Evolutionary conservation across 768 basidiomycete species (phyloP), one percentile per base, ranked within the genome.

Genomic region (Leccinum rimulosum): DNA sequence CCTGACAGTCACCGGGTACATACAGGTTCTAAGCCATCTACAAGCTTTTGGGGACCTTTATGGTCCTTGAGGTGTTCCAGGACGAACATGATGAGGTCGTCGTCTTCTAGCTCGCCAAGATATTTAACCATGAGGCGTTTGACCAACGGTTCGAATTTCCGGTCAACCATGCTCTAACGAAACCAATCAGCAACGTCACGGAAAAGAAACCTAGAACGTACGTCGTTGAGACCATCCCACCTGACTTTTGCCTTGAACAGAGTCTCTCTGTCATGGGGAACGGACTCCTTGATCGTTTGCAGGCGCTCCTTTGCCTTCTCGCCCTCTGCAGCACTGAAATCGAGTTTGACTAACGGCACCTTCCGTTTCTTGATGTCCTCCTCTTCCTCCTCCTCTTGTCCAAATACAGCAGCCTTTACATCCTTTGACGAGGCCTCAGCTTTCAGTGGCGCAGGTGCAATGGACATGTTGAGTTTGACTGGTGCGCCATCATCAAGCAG

Each of bases 61-160:
- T 92, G 90, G 64, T 96, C 95, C 72, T 92, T 91, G 50, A 97
- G 76, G 70, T 96, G 93, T 71, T 97, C 95, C 12, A 96, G 76
- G 8, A 91, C 93, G 71, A 94, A 97, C 84, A 96, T 91, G 57
- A 94, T 88, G 60, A 97, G 81, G 68, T 98, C 95, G 61, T 95
- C 92, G 68, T 96, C 95, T 61, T 95, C 92, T 68, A 94, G 82
- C 68, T 95, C 93, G 59, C 94, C 95, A 12, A 98, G 84, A 67
- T 91, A 93, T 70, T 90, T 89, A 36, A 83, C 80, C 85, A 98
- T 93, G 64, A 89, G 80, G 8, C 84, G 83, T 62, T 91, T 89
- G 28, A 94, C 85, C 55, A 95, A 76, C 31, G 92, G 88, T 71
- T 93, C 89, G 17, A 98, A 79, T 74, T 96, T 97, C 45, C 86